These are phyloP conservation scores for Ilyonectria mors-panacis DNA, from an alignment of 2,329 filamentous ascomycete genomes.

Conservation along the genomic window DNA sequence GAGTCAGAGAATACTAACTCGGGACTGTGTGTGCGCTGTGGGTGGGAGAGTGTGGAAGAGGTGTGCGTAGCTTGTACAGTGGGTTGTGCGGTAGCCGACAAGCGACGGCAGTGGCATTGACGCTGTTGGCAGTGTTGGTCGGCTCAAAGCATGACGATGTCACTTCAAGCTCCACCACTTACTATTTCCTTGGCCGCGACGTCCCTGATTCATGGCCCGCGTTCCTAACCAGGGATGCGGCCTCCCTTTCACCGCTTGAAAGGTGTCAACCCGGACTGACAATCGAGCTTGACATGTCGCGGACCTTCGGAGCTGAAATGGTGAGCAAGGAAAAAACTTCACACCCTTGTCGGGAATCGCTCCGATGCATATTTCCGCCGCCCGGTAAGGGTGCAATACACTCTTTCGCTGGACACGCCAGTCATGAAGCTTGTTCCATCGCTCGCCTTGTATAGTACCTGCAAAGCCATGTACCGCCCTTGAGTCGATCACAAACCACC, in stretches of 20 bases:
- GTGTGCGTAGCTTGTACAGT: not conserved
- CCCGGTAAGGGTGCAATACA: conserved; percentile 12
- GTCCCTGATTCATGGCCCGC: conserved; percentile 13
- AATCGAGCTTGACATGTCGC: conserved; percentile 16
- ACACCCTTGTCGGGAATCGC: conserved; percentile 16
- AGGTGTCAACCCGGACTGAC: conserved; percentile 6
- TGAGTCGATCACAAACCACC: conserved; percentile 5
- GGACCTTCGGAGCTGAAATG: conserved; percentile 1
- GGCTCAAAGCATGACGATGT: conserved; percentile 10
- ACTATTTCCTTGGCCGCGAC: not conserved
- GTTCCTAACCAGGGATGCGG: not conserved
- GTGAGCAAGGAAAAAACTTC: not conserved
- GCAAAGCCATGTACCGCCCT: conserved; percentile 17
- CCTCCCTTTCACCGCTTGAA: conserved; percentile 24
- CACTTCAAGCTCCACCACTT: conserved; percentile 11
- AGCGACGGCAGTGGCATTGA: conserved; percentile 7
- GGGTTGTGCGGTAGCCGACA: conserved; percentile 4
- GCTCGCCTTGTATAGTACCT: conserved; percentile 18
- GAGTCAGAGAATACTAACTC: not conserved
- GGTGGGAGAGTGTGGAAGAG: not conserved
- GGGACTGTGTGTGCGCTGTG: not conserved
- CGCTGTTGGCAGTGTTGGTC: conserved; percentile 22
- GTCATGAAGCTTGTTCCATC: conserved; percentile 10
- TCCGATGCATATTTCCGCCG: conserved; percentile 26
- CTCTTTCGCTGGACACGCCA: not conserved